These are phyloP conservation scores for Linderniella brevidens DNA, from an alignment of 257 asterid species.

Conservation along the genomic window DNA sequence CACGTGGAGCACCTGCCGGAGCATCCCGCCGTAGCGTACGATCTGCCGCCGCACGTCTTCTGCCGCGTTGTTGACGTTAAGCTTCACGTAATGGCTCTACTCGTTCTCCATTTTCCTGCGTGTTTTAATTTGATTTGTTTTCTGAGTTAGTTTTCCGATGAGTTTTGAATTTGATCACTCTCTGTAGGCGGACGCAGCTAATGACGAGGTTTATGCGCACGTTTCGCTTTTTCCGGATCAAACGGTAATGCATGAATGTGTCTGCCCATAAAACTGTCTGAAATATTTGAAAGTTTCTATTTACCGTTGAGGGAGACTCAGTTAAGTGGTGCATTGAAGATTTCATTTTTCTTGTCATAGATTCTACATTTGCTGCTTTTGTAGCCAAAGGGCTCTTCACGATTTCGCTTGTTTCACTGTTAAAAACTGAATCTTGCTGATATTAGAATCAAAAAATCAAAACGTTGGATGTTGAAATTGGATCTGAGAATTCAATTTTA, in stretches of 20 bases:
- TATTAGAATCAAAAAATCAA: too few species aligned
- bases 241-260: conserved; percentile 25
- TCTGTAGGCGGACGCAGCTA: conserved; percentile 65
- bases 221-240: conserved; percentile 71
- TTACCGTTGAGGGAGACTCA: too few species aligned
- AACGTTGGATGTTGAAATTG: too few species aligned
- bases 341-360: too few species aligned
- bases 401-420: too few species aligned
- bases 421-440: too few species aligned
- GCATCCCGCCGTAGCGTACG: conserved; percentile 24
- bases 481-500: too few species aligned
- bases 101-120: not conserved
- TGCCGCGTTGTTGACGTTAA: conserved; percentile 90
- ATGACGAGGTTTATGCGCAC: conserved; percentile 84
- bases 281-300: too few species aligned
- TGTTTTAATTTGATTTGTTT: not conserved
- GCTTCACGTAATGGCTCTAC: conserved; percentile 37
- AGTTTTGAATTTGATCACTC: not conserved
- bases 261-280: not conserved
- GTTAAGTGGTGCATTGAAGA: too few species aligned
- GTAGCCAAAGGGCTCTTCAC: too few species aligned
- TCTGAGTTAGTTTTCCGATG: conserved; percentile 4
- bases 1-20: conserved; percentile 65
- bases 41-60: conserved; percentile 77
- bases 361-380: too few species aligned